Evolutionary conservation across 306 rosid genomes (phyloP).

Genomic region (Rubus parviflorus): DNA sequence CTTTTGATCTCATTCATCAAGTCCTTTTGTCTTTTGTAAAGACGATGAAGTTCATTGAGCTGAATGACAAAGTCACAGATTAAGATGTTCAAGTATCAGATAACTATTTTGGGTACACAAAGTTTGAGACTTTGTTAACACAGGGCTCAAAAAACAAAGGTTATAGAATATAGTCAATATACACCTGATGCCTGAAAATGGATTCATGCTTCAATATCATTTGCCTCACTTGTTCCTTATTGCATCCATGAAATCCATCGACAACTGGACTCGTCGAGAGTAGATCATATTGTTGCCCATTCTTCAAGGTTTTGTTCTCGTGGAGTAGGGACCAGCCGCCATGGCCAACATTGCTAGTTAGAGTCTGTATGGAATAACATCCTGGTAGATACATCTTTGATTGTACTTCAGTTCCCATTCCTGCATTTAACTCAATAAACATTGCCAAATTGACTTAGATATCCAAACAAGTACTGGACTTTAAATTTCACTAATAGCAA

Average conservation of each 20-base stretch:
- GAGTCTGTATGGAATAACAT: conserved; percentile 24
- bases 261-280: conserved; percentile 3
- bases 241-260: conserved; percentile 12
- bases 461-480: background rate
- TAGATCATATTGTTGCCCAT: conserved; percentile 25
- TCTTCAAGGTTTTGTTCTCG: conserved; percentile 20
- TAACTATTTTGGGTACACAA: background rate
- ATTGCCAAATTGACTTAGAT: background rate
- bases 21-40: conserved; percentile 50
- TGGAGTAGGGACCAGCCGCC: conserved; percentile 29
- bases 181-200: conserved; percentile 41
- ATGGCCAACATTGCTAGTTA: conserved; percentile 16
- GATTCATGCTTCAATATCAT: conserved; percentile 40
- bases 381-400: conserved; percentile 34
- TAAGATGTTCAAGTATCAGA: background rate
- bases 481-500: background rate
- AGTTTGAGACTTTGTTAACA: background rate
- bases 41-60: conserved; percentile 51
- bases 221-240: conserved; percentile 35
- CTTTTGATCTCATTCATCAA: conserved; percentile 40
- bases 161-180: background rate
- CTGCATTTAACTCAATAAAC: conserved; percentile 24
- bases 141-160: background rate
- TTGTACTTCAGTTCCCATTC: conserved; percentile 45
- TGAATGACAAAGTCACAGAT: conserved; percentile 22